Conservation (phyloP, 2,329 filamentous ascomycete species). For the Ophiostoma ips region DNA sequence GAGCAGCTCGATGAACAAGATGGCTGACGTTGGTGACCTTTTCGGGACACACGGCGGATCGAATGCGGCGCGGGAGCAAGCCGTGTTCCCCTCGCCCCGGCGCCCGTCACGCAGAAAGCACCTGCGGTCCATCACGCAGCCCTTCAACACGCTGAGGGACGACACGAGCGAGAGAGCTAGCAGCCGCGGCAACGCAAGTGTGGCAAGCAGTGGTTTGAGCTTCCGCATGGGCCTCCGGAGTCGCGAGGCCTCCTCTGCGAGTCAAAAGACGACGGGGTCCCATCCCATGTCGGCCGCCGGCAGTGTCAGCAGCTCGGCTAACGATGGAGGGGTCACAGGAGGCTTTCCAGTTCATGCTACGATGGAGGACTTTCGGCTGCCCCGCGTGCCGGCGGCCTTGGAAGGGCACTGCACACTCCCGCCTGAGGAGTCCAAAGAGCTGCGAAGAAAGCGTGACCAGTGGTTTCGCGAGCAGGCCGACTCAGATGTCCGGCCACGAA, state of each 20-base stretch:
- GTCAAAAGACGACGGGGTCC: not conserved
- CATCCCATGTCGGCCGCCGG: not conserved
- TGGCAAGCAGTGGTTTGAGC: not conserved
- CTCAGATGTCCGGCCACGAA: not conserved
- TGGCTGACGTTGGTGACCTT: not conserved
- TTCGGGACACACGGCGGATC: not conserved
- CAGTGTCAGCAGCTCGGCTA: not conserved
- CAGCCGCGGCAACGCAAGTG: not conserved
- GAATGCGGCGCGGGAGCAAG: not conserved
- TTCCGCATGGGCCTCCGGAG: slow-evolving; percentile 5
- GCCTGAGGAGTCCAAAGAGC: slow-evolving; percentile 2
- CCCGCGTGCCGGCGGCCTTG: slow-evolving; percentile 4
- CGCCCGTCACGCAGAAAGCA: slow-evolving; percentile 1
- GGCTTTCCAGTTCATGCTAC: not conserved
- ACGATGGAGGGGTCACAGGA: not conserved
- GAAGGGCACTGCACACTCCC: slow-evolving; percentile 3
- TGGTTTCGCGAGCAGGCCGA: slow-evolving; percentile 10
- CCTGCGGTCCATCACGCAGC: slow-evolving; percentile 3
- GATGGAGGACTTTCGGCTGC: slow-evolving; percentile 8
- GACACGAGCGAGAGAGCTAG: not conserved
- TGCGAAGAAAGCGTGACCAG: slow-evolving; percentile 5
- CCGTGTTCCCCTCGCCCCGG: not conserved
- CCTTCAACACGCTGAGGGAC: not conserved
- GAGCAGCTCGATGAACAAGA: slow-evolving; percentile 2
- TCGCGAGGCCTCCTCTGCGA: not conserved